phyloP scores from a whole-genome alignment of 306 rosid genomes.

The Sesbania bispinosa region DNA sequence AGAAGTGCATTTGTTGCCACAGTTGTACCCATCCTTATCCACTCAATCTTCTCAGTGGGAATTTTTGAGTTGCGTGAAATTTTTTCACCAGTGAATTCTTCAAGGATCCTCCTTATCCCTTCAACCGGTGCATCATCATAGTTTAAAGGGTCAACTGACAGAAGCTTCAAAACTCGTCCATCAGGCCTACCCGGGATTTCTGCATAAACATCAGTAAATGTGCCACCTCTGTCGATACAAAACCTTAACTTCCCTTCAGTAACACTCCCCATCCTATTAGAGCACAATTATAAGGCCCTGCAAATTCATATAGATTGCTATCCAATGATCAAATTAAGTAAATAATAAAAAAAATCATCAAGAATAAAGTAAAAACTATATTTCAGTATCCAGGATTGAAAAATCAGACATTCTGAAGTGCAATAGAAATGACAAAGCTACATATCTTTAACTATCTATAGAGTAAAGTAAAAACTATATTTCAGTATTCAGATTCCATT shows the following conservation, averaged over 20 bases:
- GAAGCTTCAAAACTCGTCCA: conserved; percentile 75
- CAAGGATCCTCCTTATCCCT: conserved; percentile 82
- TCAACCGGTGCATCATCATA: conserved; percentile 93
- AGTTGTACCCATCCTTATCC: conserved; percentile 99
- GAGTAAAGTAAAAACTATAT: background rate
- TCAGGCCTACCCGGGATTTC: conserved; percentile 73
- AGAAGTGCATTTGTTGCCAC: conserved; percentile 94
- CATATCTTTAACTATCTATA: background rate
- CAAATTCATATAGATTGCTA: background rate
- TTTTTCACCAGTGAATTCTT: conserved; percentile 54
- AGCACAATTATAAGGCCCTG: conserved; percentile 17
- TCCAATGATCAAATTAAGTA: background rate
- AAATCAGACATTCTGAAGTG: background rate
- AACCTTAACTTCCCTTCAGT: conserved; percentile 59
- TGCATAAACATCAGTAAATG: conserved; percentile 88
- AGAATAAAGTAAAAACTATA: background rate
- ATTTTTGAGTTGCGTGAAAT: conserved; percentile 58
- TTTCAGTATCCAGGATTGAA: too few species aligned
- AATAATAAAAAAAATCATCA: background rate
- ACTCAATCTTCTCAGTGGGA: conserved; percentile 84
- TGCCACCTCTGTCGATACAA: conserved; percentile 95
- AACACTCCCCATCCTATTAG: conserved; percentile 34
- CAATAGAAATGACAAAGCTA: background rate
- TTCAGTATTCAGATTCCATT: background rate
- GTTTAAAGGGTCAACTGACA: conserved; percentile 88